phyloP scores from a whole-genome alignment of 257 asterid genomes.

The Nicotiana benthamiana region DNA sequence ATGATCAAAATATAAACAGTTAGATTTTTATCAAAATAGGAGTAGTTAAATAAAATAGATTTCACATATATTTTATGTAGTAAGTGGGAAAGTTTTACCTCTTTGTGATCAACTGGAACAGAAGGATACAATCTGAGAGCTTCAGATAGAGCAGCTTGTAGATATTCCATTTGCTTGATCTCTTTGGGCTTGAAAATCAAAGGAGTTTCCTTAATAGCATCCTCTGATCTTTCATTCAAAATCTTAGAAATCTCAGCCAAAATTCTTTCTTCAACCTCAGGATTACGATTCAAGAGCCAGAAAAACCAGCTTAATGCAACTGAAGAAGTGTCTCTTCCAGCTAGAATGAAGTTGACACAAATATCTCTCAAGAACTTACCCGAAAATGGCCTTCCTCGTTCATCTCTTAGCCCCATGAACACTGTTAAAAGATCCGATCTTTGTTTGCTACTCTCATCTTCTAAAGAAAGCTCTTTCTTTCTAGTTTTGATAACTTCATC shows the following conservation, averaged over 20 bases:
- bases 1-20: too few species aligned
- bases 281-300: slow-evolving; percentile 58
- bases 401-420: slow-evolving; percentile 65
- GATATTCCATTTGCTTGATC: slow-evolving; percentile 91
- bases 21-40: too few species aligned
- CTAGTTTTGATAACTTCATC: slow-evolving; percentile 57
- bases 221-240: slow-evolving; percentile 38
- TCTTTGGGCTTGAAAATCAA: slow-evolving; percentile 69
- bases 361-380: slow-evolving; percentile 64
- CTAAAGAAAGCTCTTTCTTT: slow-evolving; percentile 48
- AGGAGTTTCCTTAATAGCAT: not conserved
- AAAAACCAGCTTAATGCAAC: slow-evolving; percentile 96
- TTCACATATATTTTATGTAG: not conserved
- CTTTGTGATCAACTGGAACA: slow-evolving; percentile 95
- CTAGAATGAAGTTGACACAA: slow-evolving; percentile 84
- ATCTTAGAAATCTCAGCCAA: slow-evolving; percentile 54
- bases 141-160: slow-evolving; percentile 89
- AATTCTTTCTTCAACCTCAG: slow-evolving; percentile 64
- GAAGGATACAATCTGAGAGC: slow-evolving; percentile 90
- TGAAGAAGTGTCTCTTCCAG: slow-evolving; percentile 96
- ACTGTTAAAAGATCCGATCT: slow-evolving; percentile 73
- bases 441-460: not conserved
- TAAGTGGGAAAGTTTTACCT: slow-evolving; percentile 32
- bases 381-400: slow-evolving; percentile 42
- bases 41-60: too few species aligned